Conservation (phyloP, 1,139 yeast genomes). For the Zygosaccharomyces pseudobailii region DNA sequence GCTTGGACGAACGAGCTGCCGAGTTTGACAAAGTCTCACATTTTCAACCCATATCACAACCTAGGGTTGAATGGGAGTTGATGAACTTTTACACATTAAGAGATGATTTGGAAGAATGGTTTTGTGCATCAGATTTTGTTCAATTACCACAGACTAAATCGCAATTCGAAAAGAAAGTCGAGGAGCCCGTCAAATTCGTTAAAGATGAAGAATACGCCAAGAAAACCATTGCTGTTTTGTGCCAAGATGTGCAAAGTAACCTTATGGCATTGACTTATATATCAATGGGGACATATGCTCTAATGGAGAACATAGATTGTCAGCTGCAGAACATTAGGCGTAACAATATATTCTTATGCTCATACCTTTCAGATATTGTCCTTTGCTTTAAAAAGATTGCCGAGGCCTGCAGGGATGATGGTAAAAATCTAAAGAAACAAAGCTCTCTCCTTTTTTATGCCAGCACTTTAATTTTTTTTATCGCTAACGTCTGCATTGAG, state of each 20-base stretch:
- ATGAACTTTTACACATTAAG: slow-evolving; percentile 40
- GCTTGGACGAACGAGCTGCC: slow-evolving; percentile 35
- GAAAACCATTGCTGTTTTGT: slow-evolving; percentile 9
- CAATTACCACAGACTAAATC: slow-evolving; percentile 16
- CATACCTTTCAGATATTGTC: slow-evolving; percentile 14
- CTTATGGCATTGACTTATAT: slow-evolving; percentile 24
- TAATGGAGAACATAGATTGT: slow-evolving; percentile 9
- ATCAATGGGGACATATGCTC: slow-evolving; percentile 25
- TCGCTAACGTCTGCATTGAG: slow-evolving; percentile 34
- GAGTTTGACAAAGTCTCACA: slow-evolving; percentile 27
- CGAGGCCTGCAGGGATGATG: slow-evolving; percentile 25
- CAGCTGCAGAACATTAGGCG: slow-evolving; percentile 23
- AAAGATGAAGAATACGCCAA: slow-evolving; percentile 19
- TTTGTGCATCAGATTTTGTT: slow-evolving; percentile 46
- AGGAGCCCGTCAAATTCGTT: slow-evolving; percentile 22
- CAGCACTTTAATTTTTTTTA: slow-evolving; percentile 53
- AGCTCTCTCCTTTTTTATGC: slow-evolving; percentile 37
- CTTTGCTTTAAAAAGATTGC: slow-evolving; percentile 24
- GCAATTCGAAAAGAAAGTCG: slow-evolving; percentile 19
- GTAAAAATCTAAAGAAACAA: slow-evolving; percentile 16
- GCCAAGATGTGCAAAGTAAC: slow-evolving; percentile 9
- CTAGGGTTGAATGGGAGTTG: slow-evolving; percentile 45
- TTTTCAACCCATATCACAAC: slow-evolving; percentile 31
- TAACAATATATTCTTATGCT: slow-evolving; percentile 19
- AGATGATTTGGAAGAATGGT: slow-evolving; percentile 62